Conservation (phyloP, 805 yeast species). For the Candida rishiriensis region DNA sequence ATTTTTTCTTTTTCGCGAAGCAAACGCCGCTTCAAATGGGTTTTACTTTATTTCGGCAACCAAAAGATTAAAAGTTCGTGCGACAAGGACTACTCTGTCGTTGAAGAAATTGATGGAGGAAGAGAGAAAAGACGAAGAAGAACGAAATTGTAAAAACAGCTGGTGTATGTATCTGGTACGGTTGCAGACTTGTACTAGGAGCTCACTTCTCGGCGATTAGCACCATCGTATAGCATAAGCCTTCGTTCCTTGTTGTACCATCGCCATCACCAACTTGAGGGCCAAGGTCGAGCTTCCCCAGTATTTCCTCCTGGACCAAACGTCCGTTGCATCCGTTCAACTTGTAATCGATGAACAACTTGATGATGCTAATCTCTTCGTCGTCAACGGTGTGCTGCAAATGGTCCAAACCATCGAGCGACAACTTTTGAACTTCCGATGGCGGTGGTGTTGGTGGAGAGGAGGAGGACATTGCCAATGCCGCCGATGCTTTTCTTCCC, state of each 20-base stretch:
- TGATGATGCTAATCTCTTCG: slow-evolving; percentile 19
- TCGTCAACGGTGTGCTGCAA: neutral
- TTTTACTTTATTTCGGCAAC: too few species aligned
- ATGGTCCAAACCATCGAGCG: neutral
- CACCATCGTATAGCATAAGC: slow-evolving; percentile 21
- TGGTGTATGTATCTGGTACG: too few species aligned
- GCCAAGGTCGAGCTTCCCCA: neutral
- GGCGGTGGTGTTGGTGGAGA: neutral
- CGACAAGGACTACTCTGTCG: too few species aligned
- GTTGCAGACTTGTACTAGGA: too few species aligned
- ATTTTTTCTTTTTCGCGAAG: too few species aligned
- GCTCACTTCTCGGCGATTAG: slow-evolving; percentile 24
- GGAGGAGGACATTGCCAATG: neutral
- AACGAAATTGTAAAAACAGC: too few species aligned
- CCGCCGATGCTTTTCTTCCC: neutral
- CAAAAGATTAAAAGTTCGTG: too few species aligned
- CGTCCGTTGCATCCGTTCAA: slow-evolving; percentile 23
- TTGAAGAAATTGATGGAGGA: too few species aligned
- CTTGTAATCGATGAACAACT: slow-evolving; percentile 30
- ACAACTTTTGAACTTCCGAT: neutral
- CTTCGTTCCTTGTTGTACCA: slow-evolving; percentile 16
- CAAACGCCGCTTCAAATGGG: too few species aligned
- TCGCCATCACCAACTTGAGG: neutral
- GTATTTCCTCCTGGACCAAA: slow-evolving; percentile 14
- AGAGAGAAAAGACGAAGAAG: too few species aligned